Evolutionary conservation across 2,329 filamentous ascomycete species (phyloP).

Genomic region (Fusarium abutilonis): DNA sequence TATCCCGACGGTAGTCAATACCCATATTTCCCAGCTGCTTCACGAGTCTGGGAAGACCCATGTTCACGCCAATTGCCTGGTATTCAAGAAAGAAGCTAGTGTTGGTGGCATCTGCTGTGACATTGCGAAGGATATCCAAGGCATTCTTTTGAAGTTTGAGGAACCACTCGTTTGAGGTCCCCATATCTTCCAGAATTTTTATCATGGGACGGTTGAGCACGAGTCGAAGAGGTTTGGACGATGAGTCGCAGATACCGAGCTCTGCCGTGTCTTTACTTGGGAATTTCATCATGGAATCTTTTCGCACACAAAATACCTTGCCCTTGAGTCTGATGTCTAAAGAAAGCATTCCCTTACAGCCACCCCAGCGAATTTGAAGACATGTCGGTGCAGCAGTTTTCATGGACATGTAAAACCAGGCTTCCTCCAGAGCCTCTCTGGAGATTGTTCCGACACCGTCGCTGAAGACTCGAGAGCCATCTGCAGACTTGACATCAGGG

Average conservation of each 20-base stretch:
- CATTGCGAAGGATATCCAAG: conserved; percentile 66
- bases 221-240: conserved; percentile 72
- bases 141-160: conserved; percentile 70
- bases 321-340: conserved; percentile 70
- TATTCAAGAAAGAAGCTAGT: conserved; percentile 73
- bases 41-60: conserved; percentile 71
- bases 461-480: conserved; percentile 71
- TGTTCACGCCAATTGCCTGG: conserved; percentile 67
- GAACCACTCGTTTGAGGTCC: conserved; percentile 68
- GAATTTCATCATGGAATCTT: conserved; percentile 83
- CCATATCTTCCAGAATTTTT: conserved; percentile 86
- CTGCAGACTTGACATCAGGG: conserved; percentile 61
- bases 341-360: conserved; percentile 81
- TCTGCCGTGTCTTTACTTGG: conserved; percentile 61
- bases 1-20: conserved; percentile 73
- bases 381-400: conserved; percentile 66
- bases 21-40: conserved; percentile 65
- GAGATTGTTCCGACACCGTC: conserved; percentile 85
- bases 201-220: conserved; percentile 83
- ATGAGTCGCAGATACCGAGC: conserved; percentile 77
- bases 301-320: conserved; percentile 68
- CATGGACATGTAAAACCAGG: conserved; percentile 65
- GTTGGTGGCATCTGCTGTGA: conserved; percentile 67
- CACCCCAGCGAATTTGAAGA: conserved; percentile 78
- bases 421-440: conserved; percentile 62